Conservation (phyloP, 1,139 yeast genomes). For the Sugiyamaella castrensis region DNA sequence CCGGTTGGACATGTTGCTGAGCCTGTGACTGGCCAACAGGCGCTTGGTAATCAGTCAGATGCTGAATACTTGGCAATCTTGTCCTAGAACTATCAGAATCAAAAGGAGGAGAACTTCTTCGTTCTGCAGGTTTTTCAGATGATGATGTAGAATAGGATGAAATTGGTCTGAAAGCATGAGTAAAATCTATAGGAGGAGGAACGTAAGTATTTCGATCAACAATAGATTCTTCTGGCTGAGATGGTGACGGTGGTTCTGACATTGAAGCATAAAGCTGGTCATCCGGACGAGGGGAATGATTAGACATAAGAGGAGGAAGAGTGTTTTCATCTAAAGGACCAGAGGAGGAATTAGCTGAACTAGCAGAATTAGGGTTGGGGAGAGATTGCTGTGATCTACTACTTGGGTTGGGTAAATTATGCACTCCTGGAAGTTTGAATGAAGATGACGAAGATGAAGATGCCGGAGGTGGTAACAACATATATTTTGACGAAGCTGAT, state of each 20-base stretch:
- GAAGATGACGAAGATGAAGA: not conserved
- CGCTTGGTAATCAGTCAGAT: constrained; percentile 11
- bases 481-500: not conserved
- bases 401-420: too few relatives aligned
- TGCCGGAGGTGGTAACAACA: not conserved
- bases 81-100: constrained; percentile 12
- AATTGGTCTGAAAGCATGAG: constrained; percentile 30
- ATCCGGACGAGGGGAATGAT: too few relatives aligned
- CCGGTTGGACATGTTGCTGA: too few relatives aligned
- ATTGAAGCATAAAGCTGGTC: not conserved
- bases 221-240: constrained; percentile 12
- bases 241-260: constrained; percentile 6
- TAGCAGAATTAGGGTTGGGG: constrained; percentile 3
- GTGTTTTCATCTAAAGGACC: not conserved
- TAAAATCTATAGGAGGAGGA: constrained; percentile 37
- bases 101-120: constrained; percentile 1
- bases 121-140: not conserved
- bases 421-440: not conserved
- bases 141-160: constrained; percentile 5
- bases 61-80: constrained; percentile 13
- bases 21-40: not conserved
- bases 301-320: not conserved
- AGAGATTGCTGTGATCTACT: not conserved
- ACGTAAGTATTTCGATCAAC: constrained; percentile 19
- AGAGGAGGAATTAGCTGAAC: not conserved